Base-by-base conservation (phyloP, 768 basidiomycete genomes). In the Infundibulicybe gibba region DNA sequence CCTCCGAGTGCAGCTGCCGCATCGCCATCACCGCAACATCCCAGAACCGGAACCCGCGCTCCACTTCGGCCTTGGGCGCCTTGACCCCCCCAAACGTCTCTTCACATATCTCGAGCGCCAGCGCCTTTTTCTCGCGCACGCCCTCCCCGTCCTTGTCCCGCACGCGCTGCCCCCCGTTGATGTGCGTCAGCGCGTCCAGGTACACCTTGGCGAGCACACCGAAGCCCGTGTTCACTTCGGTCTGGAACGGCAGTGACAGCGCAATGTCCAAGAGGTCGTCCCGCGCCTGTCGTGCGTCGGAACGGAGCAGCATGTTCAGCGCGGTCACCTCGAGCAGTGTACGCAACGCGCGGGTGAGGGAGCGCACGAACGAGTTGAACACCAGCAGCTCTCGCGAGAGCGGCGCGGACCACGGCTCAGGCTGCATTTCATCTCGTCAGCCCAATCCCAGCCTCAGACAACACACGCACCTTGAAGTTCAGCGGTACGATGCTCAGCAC, bases 1-100 rank as follows among this genome's bases (percentile, higher is more conserved):
- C 78, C 65, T 93, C 90, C 40, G 84, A 78, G 64, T 89, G 87
- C 64, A 98, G 74, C 57, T 90, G 85, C 67, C 93, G 76, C 79
- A 97, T 90, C 65, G 92, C 92, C 47, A 81, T 79, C 66, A 97
- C 78, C 59, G 89, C 81, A 67, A 94, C 79, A 63, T 97, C 93
- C 95, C 95, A 99, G 76, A 98, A 99, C 59, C 95, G 76, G 76
- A 99, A 97, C 5, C 95, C 95, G 42, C 95, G 72, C 67, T 97
- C 93, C 49, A 99, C 88, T 75, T 98, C 95, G 50, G 71, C 71
- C 68, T 85, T 83, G 3, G 94, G 91, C 48, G 60, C 65, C 74
- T 94, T 95, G 55, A 99, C 90, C 16, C 90, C 93, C 15, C 86
- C 80, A 76, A 98, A 97, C 47, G 90, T 93, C 61, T 94, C 88